These are phyloP conservation scores for Allium sativum DNA, from an alignment of 106 monocot genomes.

Conservation along the genomic window DNA sequence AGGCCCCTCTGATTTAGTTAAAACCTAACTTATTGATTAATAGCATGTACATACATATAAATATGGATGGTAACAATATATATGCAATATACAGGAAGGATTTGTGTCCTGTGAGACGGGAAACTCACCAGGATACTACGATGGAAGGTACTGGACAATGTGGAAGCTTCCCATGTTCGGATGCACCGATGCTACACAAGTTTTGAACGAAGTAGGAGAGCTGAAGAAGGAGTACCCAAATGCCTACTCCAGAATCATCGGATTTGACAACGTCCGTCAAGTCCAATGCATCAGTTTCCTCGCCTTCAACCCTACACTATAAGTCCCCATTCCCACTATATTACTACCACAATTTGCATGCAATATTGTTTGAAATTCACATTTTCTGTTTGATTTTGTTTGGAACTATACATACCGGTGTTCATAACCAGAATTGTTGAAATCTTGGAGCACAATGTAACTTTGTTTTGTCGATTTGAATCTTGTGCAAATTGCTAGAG, in stretches of 20 bases:
- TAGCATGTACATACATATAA: neutral
- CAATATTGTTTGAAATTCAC: too few species aligned
- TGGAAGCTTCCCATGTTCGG: conserved; percentile 76
- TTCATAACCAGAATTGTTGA: too few species aligned
- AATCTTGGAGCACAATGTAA: too few species aligned
- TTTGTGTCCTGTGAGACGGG: conserved; percentile 40
- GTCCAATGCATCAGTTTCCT: conserved; percentile 64
- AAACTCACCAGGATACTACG: conserved; percentile 52
- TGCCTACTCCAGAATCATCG: conserved; percentile 33
- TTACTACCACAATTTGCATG: too few species aligned
- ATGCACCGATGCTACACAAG: conserved; percentile 39
- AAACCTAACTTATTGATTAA: neutral
- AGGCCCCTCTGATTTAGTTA: neutral
- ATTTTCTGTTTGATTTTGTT: too few species aligned
- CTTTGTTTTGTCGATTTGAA: too few species aligned
- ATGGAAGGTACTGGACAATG: conserved; percentile 74
- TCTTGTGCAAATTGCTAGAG: too few species aligned
- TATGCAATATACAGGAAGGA: conserved; percentile 15
- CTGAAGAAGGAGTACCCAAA: conserved; percentile 41
- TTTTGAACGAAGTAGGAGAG: conserved; percentile 29
- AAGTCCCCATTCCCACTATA: neutral
- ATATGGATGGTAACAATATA: neutral
- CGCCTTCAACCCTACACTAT: conserved; percentile 16
- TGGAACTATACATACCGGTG: too few species aligned
- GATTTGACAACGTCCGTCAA: conserved; percentile 56